Conservation (phyloP, 2,329 filamentous ascomycete genomes). For the Xylaria sp. region DNA sequence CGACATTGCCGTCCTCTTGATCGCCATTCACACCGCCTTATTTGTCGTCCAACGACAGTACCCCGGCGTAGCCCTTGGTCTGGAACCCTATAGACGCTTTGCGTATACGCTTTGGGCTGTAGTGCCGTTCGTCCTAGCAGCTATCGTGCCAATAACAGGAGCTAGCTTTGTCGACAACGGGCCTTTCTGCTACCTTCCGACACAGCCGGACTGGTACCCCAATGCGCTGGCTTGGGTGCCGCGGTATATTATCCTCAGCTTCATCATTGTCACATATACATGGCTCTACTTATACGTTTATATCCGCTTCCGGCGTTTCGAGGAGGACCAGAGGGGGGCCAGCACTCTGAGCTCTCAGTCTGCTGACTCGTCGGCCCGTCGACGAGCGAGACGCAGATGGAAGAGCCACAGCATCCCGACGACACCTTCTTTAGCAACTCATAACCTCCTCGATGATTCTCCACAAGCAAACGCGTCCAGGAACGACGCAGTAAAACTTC, state of each 20-base stretch:
- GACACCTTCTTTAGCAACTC: slow-evolving; percentile 42
- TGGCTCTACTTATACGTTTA: slow-evolving; percentile 77
- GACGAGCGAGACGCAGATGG: slow-evolving; percentile 28
- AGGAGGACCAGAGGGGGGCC: slow-evolving; percentile 45
- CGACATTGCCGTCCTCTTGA: slow-evolving; percentile 77
- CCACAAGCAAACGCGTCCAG: slow-evolving; percentile 31
- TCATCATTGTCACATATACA: slow-evolving; percentile 72
- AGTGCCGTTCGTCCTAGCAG: slow-evolving; percentile 68
- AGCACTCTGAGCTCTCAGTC: slow-evolving; percentile 38
- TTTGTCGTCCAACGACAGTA: slow-evolving; percentile 72
- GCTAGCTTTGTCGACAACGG: slow-evolving; percentile 46
- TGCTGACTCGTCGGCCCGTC: slow-evolving; percentile 8
- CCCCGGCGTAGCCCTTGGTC: slow-evolving; percentile 65
- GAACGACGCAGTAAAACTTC: slow-evolving; percentile 31
- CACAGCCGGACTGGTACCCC: slow-evolving; percentile 74
- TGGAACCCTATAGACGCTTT: slow-evolving; percentile 72
- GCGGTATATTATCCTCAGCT: slow-evolving; percentile 73
- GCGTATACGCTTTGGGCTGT: slow-evolving; percentile 68
- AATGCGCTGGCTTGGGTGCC: slow-evolving; percentile 77
- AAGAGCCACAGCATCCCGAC: slow-evolving; percentile 37
- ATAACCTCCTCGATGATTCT: slow-evolving; percentile 40
- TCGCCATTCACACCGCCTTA: slow-evolving; percentile 76
- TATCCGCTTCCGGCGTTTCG: slow-evolving; percentile 55
- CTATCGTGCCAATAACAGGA: slow-evolving; percentile 48
- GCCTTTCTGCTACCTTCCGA: slow-evolving; percentile 72